Conservation (phyloP, 371 early-diverging fungal genomes). For the Chytridiales sp. region DNA sequence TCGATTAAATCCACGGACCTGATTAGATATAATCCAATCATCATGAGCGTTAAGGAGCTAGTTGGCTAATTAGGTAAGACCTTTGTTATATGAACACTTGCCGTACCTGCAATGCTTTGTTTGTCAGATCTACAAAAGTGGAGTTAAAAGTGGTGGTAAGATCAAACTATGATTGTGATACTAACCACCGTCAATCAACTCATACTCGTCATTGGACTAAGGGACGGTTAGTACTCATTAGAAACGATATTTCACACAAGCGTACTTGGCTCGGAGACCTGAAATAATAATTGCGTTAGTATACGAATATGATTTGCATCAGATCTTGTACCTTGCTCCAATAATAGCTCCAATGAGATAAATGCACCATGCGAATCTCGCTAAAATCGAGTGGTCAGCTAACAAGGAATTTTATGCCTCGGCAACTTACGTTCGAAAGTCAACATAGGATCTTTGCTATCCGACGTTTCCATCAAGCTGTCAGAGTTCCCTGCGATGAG, state of each 20-base stretch:
- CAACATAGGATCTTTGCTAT: too few relatives aligned
- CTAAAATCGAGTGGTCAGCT: slow-evolving; percentile 22
- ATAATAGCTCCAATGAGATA: slow-evolving; percentile 72
- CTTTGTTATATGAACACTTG: too few relatives aligned
- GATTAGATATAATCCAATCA: too few relatives aligned
- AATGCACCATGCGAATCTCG: slow-evolving; percentile 78
- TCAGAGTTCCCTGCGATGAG: too few relatives aligned
- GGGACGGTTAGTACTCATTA: neutral
- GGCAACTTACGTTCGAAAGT: neutral
- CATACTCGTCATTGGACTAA: slow-evolving; percentile 30
- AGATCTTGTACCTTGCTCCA: slow-evolving; percentile 43
- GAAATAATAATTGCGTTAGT: neutral
- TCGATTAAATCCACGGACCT: too few relatives aligned
- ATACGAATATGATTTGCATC: neutral
- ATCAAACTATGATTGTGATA: too few relatives aligned
- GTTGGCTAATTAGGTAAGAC: too few relatives aligned
- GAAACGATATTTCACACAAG: neutral
- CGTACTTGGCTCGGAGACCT: slow-evolving; percentile 6
- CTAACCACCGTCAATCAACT: slow-evolving; percentile 32
- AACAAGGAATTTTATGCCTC: slow-evolving; percentile 6
- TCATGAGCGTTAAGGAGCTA: too few relatives aligned
- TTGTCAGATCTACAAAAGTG: too few relatives aligned
- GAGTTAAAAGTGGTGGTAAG: too few relatives aligned
- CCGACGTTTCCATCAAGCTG: too few relatives aligned
- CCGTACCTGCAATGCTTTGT: too few relatives aligned